Conservation (phyloP, 2,329 filamentous ascomycete genomes). For the Sclerotinia subarctica region DNA sequence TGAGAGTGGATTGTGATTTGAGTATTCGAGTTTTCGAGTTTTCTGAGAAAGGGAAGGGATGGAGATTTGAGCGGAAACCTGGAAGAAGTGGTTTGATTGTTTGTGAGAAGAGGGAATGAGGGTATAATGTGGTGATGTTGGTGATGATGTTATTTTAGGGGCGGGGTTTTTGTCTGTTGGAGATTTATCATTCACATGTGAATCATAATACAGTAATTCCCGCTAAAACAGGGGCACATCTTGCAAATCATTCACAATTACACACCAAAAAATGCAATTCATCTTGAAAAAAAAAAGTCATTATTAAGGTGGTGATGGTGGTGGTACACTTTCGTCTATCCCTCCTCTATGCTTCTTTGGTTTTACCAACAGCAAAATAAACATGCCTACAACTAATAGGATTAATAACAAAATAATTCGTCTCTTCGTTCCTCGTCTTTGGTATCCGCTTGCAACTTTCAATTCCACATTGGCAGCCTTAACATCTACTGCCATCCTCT, state of each 20-base stretch:
- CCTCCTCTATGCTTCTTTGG: slow-evolving; percentile 33
- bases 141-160: background rate
- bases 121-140: background rate
- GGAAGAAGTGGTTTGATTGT: background rate
- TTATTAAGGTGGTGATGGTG: slow-evolving; percentile 27
- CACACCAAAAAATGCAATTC: background rate
- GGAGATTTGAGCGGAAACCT: too few relatives aligned
- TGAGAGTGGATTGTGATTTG: too few relatives aligned
- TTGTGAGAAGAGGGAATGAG: too few relatives aligned
- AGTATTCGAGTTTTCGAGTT: too few relatives aligned
- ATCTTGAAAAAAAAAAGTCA: slow-evolving; percentile 4
- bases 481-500: slow-evolving; percentile 89
- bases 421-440: slow-evolving; percentile 81
- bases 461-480: slow-evolving; percentile 92
- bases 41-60: too few relatives aligned
- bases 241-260: background rate
- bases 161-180: background rate
- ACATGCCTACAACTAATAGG: slow-evolving; percentile 77
- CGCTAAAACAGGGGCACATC: too few relatives aligned
- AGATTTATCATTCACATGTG: background rate
- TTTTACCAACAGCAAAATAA: slow-evolving; percentile 80
- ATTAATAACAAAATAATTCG: slow-evolving; percentile 90
- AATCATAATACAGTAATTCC: background rate
- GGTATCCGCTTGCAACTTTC: slow-evolving; percentile 82
- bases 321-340: slow-evolving; percentile 32